These are phyloP conservation scores for Trichosporon ovoides DNA, from an alignment of 1,284 basidiomycete genomes.

Conservation along the genomic window DNA sequence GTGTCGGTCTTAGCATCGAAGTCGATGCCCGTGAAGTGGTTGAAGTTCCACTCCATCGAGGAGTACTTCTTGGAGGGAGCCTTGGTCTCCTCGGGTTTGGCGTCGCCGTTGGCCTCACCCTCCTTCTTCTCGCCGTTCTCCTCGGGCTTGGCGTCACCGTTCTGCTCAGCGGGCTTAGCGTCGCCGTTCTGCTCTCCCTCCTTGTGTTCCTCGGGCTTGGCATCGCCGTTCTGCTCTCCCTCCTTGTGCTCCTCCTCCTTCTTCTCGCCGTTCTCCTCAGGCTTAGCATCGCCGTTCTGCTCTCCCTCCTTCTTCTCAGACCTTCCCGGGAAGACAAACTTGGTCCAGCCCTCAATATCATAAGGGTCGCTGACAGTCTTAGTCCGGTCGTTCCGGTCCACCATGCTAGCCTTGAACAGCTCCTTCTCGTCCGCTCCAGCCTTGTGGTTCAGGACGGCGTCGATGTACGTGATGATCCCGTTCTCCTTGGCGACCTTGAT, in stretches of 20 bases:
- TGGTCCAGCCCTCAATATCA: slow-evolving; percentile 81
- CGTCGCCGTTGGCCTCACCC: slow-evolving; percentile 16
- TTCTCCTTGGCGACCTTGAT: slow-evolving; percentile 52
- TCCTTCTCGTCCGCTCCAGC: slow-evolving; percentile 75
- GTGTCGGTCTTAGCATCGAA: slow-evolving; percentile 69
- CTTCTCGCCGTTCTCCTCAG: too few species aligned
- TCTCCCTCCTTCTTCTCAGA: slow-evolving; percentile 41
- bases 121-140: too few species aligned
- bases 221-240: too few species aligned
- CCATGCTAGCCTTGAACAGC: slow-evolving; percentile 66
- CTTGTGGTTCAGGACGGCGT: slow-evolving; percentile 55
- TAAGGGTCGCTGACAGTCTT: slow-evolving; percentile 57
- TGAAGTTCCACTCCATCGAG: slow-evolving; percentile 53
- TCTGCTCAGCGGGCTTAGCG: too few species aligned
- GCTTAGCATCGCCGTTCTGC: too few species aligned
- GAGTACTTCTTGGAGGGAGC: slow-evolving; percentile 53
- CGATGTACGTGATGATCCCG: slow-evolving; percentile 49
- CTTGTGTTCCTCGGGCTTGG: too few species aligned
- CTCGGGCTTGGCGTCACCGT: slow-evolving; percentile 29
- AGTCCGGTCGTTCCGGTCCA: slow-evolving; percentile 56
- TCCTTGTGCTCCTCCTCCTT: too few species aligned
- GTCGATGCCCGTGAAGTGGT: slow-evolving; percentile 66
- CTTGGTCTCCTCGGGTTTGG: not conserved
- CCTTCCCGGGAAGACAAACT: slow-evolving; percentile 23
- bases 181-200: too few species aligned